phyloP scores from a whole-genome alignment of 371 early-diverging fungal species.

The Catenaria anguillulae region DNA sequence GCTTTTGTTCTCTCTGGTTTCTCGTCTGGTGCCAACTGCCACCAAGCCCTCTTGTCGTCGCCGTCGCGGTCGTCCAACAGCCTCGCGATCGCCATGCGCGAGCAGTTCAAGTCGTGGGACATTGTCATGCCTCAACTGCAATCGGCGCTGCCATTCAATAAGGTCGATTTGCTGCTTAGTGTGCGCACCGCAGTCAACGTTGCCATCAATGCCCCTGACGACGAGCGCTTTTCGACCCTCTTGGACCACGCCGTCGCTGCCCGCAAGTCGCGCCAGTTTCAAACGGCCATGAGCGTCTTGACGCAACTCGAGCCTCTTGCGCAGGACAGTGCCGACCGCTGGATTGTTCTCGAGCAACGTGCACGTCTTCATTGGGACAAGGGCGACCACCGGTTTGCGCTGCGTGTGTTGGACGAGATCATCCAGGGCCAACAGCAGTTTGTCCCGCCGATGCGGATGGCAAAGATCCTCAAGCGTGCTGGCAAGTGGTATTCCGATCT shows the following conservation, averaged over 20 bases:
- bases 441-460: no score
- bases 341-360: background rate
- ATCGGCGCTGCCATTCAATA: background rate
- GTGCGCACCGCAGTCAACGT: background rate
- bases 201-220: background rate
- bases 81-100: background rate
- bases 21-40: background rate
- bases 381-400: background rate
- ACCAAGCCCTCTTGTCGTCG: background rate
- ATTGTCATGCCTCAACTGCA: background rate
- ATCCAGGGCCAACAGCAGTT: no score
- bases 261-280: background rate
- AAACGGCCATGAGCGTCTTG: background rate
- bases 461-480: background rate
- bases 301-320: background rate
- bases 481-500: background rate
- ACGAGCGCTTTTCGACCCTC: background rate
- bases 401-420: background rate
- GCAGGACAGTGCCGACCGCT: background rate
- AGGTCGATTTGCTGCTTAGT: background rate
- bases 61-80: background rate
- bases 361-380: background rate
- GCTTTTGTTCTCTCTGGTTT: background rate
- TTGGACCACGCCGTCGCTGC: background rate
- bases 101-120: background rate